Evolutionary conservation across 768 basidiomycete species (phyloP).

Genomic region (Calvatia gigantea): DNA sequence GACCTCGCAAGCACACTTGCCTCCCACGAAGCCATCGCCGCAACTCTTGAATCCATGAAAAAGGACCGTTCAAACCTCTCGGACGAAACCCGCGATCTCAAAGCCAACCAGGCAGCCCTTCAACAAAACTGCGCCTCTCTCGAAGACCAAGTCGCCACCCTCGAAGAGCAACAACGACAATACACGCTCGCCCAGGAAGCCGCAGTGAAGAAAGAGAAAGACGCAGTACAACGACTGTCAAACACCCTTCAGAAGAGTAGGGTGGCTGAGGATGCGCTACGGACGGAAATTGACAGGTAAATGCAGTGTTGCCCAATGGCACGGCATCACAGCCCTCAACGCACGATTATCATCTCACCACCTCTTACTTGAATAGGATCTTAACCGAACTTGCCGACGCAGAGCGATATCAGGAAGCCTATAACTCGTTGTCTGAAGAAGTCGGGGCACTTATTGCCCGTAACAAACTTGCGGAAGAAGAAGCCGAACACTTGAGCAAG

Average conservation of each 20-base stretch:
- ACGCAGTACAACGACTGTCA: slow-evolving; percentile 44
- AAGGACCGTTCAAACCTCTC: slow-evolving; percentile 33
- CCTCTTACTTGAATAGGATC: slow-evolving; percentile 24
- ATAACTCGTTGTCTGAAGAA: slow-evolving; percentile 59
- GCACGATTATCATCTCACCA: neutral
- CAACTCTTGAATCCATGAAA: slow-evolving; percentile 37
- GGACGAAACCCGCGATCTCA: slow-evolving; percentile 20
- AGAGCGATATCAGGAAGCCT: slow-evolving; percentile 69
- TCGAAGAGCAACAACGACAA: slow-evolving; percentile 18
- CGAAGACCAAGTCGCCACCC: slow-evolving; percentile 18
- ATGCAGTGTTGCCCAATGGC: slow-evolving; percentile 18
- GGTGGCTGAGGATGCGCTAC: slow-evolving; percentile 65
- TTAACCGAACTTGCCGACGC: slow-evolving; percentile 53
- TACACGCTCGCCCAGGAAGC: slow-evolving; percentile 29
- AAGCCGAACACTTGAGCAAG: slow-evolving; percentile 67
- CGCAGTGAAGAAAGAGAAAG: slow-evolving; percentile 42
- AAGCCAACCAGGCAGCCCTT: slow-evolving; percentile 7
- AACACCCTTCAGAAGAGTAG: slow-evolving; percentile 50
- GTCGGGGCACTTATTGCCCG: slow-evolving; percentile 61
- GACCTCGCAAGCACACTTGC: slow-evolving; percentile 39
- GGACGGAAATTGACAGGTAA: slow-evolving; percentile 66
- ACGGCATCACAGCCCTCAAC: neutral
- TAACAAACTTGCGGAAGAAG: slow-evolving; percentile 78
- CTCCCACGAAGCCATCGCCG: slow-evolving; percentile 38
- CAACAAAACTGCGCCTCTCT: slow-evolving; percentile 18